Conservation (phyloP, 495 filamentous ascomycete genomes). For the Articulospora tetracladia region DNA sequence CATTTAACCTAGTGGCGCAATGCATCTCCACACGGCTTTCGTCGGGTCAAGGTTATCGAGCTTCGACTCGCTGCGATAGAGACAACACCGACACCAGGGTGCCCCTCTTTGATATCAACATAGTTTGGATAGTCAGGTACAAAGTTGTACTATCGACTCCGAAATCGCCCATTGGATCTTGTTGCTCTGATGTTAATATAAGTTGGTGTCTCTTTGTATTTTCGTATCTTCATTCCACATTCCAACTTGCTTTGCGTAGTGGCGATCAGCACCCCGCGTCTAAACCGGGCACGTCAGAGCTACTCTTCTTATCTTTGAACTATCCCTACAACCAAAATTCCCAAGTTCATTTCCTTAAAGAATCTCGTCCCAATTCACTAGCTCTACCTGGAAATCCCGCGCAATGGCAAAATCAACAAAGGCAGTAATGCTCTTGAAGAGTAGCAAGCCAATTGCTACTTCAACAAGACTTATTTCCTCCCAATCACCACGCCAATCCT, state of each 20-base stretch:
- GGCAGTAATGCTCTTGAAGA: slow-evolving; percentile 6
- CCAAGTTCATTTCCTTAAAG: not conserved
- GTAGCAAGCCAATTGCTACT: slow-evolving; percentile 5
- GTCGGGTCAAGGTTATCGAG: slow-evolving; percentile 22
- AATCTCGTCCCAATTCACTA: not conserved
- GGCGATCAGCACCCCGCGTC: not conserved
- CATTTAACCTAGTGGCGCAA: not conserved
- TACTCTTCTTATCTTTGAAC: not conserved
- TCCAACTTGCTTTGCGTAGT: not conserved
- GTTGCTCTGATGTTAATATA: slow-evolving; percentile 1
- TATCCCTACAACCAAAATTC: not conserved
- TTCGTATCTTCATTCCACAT: not conserved
- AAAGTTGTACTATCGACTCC: slow-evolving; percentile 1
- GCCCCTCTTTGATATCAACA: slow-evolving; percentile 14
- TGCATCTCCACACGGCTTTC: slow-evolving; percentile 16
- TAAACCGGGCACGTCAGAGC: not conserved
- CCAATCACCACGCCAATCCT: slow-evolving; percentile 14
- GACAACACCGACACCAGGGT: not conserved
- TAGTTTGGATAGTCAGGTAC: not conserved
- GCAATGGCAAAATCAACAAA: slow-evolving; percentile 10
- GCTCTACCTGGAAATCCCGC: slow-evolving; percentile 6
- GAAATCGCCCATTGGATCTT: slow-evolving; percentile 18
- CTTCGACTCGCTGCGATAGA: slow-evolving; percentile 7
- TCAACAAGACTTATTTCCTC: slow-evolving; percentile 11
- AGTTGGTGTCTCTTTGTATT: slow-evolving; percentile 4